These are phyloP conservation scores for Phylloporus arenicola DNA, from an alignment of 768 basidiomycete genomes.

Conservation along the genomic window DNA sequence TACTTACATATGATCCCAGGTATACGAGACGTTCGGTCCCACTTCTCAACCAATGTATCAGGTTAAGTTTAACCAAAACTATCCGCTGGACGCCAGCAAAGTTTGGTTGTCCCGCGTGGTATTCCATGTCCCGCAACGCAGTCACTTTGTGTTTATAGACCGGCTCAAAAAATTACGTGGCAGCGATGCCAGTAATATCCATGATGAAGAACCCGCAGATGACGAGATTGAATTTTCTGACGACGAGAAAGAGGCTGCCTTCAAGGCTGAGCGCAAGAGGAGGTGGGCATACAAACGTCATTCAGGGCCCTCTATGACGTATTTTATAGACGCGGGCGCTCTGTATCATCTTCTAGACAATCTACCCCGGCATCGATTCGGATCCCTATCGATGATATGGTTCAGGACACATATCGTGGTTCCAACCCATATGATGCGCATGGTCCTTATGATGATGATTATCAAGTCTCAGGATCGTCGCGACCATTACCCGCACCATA, in stretches of 20 bases:
- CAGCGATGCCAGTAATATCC: slow-evolving; percentile 90
- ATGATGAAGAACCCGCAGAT: slow-evolving; percentile 90
- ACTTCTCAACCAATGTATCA: slow-evolving; percentile 88
- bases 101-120: slow-evolving; percentile 57
- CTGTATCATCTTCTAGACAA: slow-evolving; percentile 50
- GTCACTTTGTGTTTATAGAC: slow-evolving; percentile 78
- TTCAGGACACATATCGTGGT: slow-evolving; percentile 40
- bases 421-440: slow-evolving; percentile 62
- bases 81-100: slow-evolving; percentile 54
- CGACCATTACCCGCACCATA: slow-evolving; percentile 69
- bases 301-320: background rate
- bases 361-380: slow-evolving; percentile 51
- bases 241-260: slow-evolving; percentile 82
- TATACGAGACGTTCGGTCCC: slow-evolving; percentile 95
- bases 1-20: slow-evolving; percentile 36
- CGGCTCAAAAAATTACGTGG: slow-evolving; percentile 70
- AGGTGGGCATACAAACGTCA: slow-evolving; percentile 38
- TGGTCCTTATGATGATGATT: slow-evolving; percentile 66
- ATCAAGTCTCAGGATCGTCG: slow-evolving; percentile 43
- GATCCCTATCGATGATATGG: slow-evolving; percentile 51
- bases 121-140: slow-evolving; percentile 76
- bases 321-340: slow-evolving; percentile 45
- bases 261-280: slow-evolving; percentile 55
- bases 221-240: slow-evolving; percentile 93
- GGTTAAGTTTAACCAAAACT: slow-evolving; percentile 67